Percentiles rank a stretch among this genome's conserved stretches.
These are phyloP conservation scores for Cercospora sp. DNA, from an alignment of 2,329 filamentous ascomycete genomes.

Conservation along the genomic window DNA sequence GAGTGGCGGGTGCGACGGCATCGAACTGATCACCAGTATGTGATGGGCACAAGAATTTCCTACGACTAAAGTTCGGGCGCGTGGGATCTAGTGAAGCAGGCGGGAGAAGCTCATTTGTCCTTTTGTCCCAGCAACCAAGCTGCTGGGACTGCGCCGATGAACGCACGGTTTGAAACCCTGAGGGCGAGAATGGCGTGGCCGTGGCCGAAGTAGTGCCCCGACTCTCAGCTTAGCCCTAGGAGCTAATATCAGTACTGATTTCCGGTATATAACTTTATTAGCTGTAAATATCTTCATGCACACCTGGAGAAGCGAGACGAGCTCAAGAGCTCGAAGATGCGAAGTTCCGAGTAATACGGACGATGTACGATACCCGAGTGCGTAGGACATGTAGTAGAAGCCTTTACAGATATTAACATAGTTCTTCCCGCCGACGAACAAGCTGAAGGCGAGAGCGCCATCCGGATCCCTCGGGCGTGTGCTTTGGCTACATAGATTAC, in stretches of 20 bases:
- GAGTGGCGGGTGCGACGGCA: background rate
- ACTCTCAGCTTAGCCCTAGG: background rate
- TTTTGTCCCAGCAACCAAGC: slow-evolving; percentile 10
- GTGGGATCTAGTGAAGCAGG: slow-evolving; percentile 1
- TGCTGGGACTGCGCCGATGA: slow-evolving; percentile 12
- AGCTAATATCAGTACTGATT: background rate
- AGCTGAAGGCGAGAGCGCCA: background rate
- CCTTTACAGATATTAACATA: background rate
- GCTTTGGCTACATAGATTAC: background rate
- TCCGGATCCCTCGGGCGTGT: background rate
- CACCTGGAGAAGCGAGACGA: background rate
- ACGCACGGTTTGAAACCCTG: background rate
- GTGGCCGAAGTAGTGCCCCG: background rate
- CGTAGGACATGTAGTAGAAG: background rate
- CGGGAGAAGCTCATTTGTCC: slow-evolving; percentile 12
- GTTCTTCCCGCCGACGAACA: background rate
- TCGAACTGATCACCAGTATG: background rate
- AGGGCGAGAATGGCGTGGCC: background rate
- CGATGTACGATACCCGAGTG: background rate
- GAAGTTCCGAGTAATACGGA: background rate
- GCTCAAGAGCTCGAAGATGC: background rate
- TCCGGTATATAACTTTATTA: background rate
- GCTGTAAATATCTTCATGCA: background rate
- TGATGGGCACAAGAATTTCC: background rate
- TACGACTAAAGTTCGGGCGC: slow-evolving; percentile 1